Base-by-base conservation (phyloP, 2,329 filamentous ascomycete genomes). In the Pestalotiopsis sp. region DNA sequence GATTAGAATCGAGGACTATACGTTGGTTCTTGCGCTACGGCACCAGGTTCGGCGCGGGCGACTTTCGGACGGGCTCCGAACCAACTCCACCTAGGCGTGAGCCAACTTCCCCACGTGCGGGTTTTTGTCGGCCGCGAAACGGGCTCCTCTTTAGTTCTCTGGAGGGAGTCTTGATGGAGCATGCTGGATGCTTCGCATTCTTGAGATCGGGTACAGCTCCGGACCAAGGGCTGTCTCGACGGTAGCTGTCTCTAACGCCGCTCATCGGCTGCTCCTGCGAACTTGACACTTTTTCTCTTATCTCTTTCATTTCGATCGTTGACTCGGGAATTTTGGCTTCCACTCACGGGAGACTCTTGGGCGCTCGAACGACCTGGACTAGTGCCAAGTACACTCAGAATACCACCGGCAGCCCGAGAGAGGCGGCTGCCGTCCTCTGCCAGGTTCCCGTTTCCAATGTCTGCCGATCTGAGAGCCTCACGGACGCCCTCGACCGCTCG, bases 211-310 rank as follows among this genome's bases (percentile, higher is more conserved):
- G 64, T 59, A 25, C 52, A 9, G 25, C 59, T 20, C 65, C 38
- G 36, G 36, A 38, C 25, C 25, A n/a, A 45, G 25, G 17, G 41
- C 49, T 36, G 41, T 58, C 67, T 38, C 31, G 57, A 59, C 36
- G 58, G 45, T 39, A 38, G 59, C 59, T 23, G 66, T 61, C 17
- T 23, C 71, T 72, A 80, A 69, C 76, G 73, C 69, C 77, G 72
- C 66, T 78, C 78, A 41, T 80, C 82, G 17, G 72, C 56, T 41
- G 71, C 52, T 1, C 81, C 82, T 2, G 84, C 85, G 78, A 91
- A 89, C 80, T 91, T 91, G 73, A 91, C 89, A 71, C 88, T 90
- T 83, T 90, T 90, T 75, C 88, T 83, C 71, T 87, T 81, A 75
- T 90, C 88, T 68, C 87, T 78, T 61, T 86, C 85, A 1, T 75